These are phyloP conservation scores for Cryptococcus amylolentus DNA, from an alignment of 1,284 basidiomycete genomes.

Conservation along the genomic window DNA sequence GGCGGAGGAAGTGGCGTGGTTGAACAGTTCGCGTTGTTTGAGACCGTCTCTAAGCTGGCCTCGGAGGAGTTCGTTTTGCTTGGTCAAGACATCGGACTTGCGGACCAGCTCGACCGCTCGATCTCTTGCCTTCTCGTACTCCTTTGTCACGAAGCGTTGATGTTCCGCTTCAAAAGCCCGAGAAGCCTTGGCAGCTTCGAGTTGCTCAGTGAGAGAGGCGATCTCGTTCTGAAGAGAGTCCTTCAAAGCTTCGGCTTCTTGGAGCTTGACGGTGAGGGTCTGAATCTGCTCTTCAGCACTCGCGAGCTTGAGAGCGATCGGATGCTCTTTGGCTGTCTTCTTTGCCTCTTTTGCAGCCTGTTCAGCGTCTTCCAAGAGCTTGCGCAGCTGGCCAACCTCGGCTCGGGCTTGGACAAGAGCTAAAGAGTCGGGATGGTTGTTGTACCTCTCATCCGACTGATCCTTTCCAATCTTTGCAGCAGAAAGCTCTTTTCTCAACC, in stretches of 20 bases:
- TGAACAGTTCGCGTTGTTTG: slow-evolving; percentile 35
- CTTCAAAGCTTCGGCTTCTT: not conserved
- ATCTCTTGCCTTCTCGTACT: slow-evolving; percentile 31
- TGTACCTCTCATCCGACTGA: not conserved
- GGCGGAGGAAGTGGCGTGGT: slow-evolving; percentile 13
- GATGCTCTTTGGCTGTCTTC: not conserved
- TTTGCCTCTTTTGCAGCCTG: not conserved
- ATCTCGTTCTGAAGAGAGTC: not conserved
- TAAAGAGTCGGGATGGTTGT: not conserved
- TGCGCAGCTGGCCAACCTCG: not conserved
- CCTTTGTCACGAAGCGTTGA: slow-evolving; percentile 23
- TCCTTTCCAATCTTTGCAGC: not conserved
- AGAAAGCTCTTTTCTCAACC: not conserved
- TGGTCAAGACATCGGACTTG: slow-evolving; percentile 15
- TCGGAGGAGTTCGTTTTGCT: slow-evolving; percentile 20
- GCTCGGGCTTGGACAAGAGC: not conserved
- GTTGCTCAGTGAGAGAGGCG: not conserved
- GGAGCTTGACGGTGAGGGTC: not conserved
- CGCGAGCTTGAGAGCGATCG: not conserved
- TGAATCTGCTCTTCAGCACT: not conserved
- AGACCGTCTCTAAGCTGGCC: slow-evolving; percentile 36
- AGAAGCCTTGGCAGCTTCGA: not conserved
- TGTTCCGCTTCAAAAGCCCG: slow-evolving; percentile 10
- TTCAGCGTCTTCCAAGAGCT: no score
- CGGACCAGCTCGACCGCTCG: slow-evolving; percentile 28